Conservation (phyloP, 768 basidiomycete genomes). For the Boletus tylopilopsis region DNA sequence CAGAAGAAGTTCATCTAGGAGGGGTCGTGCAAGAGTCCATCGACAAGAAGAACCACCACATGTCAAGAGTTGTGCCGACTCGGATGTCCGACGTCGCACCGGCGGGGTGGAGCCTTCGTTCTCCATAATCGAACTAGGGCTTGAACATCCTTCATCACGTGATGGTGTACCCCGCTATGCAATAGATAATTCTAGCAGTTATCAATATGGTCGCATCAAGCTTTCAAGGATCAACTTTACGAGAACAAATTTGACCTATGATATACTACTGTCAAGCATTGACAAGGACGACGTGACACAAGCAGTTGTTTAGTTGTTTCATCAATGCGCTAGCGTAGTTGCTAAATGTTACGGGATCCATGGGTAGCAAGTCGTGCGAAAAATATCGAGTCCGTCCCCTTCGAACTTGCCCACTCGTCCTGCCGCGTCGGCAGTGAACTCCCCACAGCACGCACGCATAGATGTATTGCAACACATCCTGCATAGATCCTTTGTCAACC, state of each 20-base stretch:
- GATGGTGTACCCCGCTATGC: constrained; percentile 38
- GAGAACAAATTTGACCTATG: background rate
- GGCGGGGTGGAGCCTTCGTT: constrained; percentile 40
- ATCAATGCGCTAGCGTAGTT: no score
- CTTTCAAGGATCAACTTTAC: background rate
- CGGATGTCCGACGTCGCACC: constrained; percentile 37
- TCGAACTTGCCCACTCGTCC: no score
- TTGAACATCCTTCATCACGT: constrained; percentile 41
- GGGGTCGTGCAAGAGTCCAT: constrained; percentile 40
- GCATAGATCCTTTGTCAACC: no score
- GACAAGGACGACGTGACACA: no score
- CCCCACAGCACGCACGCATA: no score
- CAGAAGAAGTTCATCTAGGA: constrained; percentile 34
- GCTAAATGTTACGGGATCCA: no score
- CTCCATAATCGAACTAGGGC: constrained; percentile 32
- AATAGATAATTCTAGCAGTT: constrained; percentile 23
- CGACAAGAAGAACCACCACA: constrained; percentile 32
- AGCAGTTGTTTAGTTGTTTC: no score
- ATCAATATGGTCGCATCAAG: constrained; percentile 31
- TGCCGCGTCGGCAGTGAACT: no score
- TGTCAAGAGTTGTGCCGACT: constrained; percentile 40
- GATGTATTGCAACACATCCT: no score
- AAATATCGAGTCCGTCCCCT: no score
- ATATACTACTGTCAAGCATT: no score
- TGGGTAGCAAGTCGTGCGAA: no score